Percentiles rank a stretch among this genome's conserved stretches.
These are phyloP conservation scores for Chrysopogon serrulatus DNA, from an alignment of 176 grass and related monocot species.

Conservation along the genomic window DNA sequence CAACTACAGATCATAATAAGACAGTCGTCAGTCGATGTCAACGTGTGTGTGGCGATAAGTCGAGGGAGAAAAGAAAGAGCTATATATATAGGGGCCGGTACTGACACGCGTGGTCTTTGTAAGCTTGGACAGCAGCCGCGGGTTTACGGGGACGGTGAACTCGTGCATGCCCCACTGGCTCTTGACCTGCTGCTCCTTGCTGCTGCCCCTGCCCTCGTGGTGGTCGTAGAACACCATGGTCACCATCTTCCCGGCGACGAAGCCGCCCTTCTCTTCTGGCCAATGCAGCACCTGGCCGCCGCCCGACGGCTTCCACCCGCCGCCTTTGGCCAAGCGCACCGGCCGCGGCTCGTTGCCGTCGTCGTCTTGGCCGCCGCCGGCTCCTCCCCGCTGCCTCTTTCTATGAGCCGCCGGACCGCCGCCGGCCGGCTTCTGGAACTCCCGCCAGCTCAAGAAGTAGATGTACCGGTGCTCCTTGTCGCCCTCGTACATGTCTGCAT, in stretches of 20 bases:
- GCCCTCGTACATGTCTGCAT: background rate
- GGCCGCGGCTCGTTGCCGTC: background rate
- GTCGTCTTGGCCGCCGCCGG: background rate
- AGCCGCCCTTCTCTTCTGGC: background rate
- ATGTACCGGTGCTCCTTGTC: constrained; percentile 6
- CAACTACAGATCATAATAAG: background rate
- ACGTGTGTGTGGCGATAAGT: no score
- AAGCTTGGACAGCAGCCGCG: background rate
- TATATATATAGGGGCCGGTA: background rate
- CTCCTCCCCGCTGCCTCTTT: background rate
- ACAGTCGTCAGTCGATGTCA: no score
- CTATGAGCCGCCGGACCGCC: background rate
- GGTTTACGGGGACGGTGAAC: background rate
- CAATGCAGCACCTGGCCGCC: background rate
- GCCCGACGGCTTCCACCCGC: constrained; percentile 16
- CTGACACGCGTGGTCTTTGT: background rate
- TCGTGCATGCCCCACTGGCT: constrained; percentile 28
- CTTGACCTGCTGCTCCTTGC: background rate
- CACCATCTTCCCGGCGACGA: background rate
- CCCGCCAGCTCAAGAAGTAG: constrained; percentile 26
- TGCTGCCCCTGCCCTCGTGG: no score
- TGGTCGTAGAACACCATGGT: constrained; percentile 31
- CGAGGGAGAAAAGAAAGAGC: no score
- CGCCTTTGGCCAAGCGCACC: background rate
- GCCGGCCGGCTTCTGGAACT: background rate